phyloP scores from a whole-genome alignment of 2,329 filamentous ascomycete genomes.

The Penicillium sp. region DNA sequence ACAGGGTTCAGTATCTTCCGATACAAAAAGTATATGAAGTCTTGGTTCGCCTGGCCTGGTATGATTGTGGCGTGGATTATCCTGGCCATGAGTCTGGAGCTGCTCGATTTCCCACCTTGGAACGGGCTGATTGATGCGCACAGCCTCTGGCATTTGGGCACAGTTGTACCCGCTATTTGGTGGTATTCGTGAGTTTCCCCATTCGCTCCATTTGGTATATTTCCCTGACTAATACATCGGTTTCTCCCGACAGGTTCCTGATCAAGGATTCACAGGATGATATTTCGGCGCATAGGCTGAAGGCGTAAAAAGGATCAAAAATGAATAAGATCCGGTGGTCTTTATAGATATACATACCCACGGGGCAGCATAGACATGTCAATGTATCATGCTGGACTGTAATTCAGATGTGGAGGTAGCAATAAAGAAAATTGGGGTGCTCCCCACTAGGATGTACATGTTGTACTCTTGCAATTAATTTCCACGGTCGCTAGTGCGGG shows the following conservation, averaged over 20 bases:
- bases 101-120: constrained; percentile 89
- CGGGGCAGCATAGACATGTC: not conserved
- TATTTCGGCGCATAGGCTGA: constrained; percentile 68
- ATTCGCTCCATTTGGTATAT: not conserved
- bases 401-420: not conserved
- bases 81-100: constrained; percentile 89
- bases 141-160: constrained; percentile 92
- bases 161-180: constrained; percentile 79
- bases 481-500: constrained; percentile 9
- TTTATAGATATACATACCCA: not conserved
- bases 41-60: constrained; percentile 87
- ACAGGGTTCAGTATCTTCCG: constrained; percentile 74
- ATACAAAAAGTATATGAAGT: constrained; percentile 68
- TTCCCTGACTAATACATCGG: constrained; percentile 11
- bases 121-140: constrained; percentile 85
- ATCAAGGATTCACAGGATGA: constrained; percentile 83
- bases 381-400: not conserved
- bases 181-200: constrained; percentile 82
- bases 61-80: constrained; percentile 90
- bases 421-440: not conserved
- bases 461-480: constrained; percentile 8
- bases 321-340: not conserved
- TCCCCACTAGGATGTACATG: not conserved
- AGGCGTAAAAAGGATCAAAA: constrained; percentile 51
- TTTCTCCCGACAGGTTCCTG: constrained; percentile 64